A percentile compares a stretch with the other conserved stretches of the same genome.
Evolutionary conservation across 345 rosid species (phyloP).

Genomic region (Moricandia arvensis): DNA sequence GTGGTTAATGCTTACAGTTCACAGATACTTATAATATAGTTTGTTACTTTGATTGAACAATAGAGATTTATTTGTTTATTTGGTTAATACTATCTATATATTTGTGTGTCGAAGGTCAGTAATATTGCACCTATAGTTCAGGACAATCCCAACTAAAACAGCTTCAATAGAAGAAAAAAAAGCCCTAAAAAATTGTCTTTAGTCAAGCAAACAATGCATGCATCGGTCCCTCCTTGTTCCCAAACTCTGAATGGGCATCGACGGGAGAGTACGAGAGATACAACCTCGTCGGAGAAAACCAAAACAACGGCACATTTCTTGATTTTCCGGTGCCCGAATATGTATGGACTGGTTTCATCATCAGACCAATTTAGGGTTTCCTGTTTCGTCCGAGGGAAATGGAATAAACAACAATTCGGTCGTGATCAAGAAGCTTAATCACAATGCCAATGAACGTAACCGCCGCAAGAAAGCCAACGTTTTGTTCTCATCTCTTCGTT

Average conservation of each 20-base stretch:
- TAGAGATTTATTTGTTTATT: background rate
- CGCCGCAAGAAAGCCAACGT: slow-evolving; percentile 33
- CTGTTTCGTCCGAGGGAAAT: background rate
- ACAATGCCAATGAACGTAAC: background rate
- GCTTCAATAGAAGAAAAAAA: background rate
- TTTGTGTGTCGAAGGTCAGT: background rate
- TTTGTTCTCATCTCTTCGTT: slow-evolving; percentile 62
- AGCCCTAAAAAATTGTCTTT: too few species aligned
- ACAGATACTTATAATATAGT: too few species aligned
- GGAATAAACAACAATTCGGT: background rate
- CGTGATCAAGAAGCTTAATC: background rate
- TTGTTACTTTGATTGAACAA: background rate
- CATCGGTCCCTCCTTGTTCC: too few species aligned
- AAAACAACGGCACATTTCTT: slow-evolving; percentile 10
- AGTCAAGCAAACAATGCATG: too few species aligned
- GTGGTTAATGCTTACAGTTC: too few species aligned
- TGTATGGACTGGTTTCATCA: slow-evolving; percentile 18
- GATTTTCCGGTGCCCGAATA: slow-evolving; percentile 30
- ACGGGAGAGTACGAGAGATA: too few species aligned
- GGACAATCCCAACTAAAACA: slow-evolving; percentile 1
- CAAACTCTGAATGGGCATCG: too few species aligned
- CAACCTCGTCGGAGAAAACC: background rate
- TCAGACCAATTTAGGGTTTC: background rate
- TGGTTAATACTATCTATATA: background rate
- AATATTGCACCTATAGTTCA: background rate